Evolutionary conservation across 2,329 filamentous ascomycete species (phyloP).

Genomic region (Penicillium sp.): DNA sequence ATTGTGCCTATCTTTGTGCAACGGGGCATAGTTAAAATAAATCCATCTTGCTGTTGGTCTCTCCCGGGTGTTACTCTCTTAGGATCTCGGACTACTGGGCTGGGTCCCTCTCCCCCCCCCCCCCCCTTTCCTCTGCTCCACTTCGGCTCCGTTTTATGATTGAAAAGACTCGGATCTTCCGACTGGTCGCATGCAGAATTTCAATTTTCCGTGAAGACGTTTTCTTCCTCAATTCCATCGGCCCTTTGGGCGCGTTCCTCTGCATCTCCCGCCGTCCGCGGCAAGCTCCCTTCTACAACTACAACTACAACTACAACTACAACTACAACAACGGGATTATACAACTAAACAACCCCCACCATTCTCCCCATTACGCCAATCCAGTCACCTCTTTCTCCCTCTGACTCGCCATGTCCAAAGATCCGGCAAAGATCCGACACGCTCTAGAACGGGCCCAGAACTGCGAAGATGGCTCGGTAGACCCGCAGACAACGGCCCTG

Average conservation of each 20-base stretch:
- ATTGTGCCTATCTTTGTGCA: slow-evolving; percentile 12
- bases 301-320: background rate
- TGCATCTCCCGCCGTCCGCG: slow-evolving; percentile 7
- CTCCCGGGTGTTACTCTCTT: slow-evolving; percentile 20
- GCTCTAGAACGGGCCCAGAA: slow-evolving; percentile 79
- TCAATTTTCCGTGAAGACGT: slow-evolving; percentile 2
- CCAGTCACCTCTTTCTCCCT: slow-evolving; percentile 3
- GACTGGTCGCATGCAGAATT: slow-evolving; percentile 22
- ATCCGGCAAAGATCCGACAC: slow-evolving; percentile 59
- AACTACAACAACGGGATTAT: no score
- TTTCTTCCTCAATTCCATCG: background rate
- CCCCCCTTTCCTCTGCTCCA: slow-evolving; percentile 25
- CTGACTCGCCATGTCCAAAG: slow-evolving; percentile 34
- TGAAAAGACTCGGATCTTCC: slow-evolving; percentile 23
- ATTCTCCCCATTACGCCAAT: no score
- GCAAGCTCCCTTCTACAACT: background rate
- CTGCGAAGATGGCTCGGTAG: slow-evolving; percentile 66
- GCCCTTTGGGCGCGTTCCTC: slow-evolving; percentile 2
- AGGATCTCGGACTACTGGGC: slow-evolving; percentile 22
- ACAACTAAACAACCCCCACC: no score
- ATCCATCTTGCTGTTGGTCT: slow-evolving; percentile 3
- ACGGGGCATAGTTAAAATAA: slow-evolving; percentile 10
- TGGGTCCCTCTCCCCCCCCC: slow-evolving; percentile 12
- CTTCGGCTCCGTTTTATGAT: slow-evolving; percentile 25
- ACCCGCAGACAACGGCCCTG: slow-evolving; percentile 65